Base-by-base conservation (phyloP, 345 rosid genomes). In the Balakata baccata region DNA sequence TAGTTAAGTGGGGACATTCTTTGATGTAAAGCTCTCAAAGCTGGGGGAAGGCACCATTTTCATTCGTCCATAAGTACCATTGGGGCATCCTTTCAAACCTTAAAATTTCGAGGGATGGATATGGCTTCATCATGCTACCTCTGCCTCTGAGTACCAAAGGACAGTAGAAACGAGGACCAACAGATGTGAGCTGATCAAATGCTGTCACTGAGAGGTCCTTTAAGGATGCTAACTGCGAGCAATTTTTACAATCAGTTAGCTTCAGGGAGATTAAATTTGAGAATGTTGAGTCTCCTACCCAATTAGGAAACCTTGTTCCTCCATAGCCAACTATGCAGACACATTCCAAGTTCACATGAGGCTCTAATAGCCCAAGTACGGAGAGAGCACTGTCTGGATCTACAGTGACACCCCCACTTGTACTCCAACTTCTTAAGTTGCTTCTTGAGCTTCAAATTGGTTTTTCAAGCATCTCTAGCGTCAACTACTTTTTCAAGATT, bases 11-110 rank as follows among this genome's bases (percentile, higher is more conserved):
- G 23, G 68, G 53, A 52, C 78, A 75, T 2, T 66, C 16, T 39
- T 2, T 54, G 3, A 73, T 52, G 38, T 22, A 61, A 45, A 65
- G 76, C 25, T 53, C 41, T 64, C 3, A 29, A 4, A 73, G 70
- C 41, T 16, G 43, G 39, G 76, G 64, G 64, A 86, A 86, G 20
- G n/a, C 53, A 20, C 13, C 65, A 8, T 5, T 57, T 6, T 17
- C 68, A 50, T 75, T 71, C 47, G 50, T 49, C 89, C 87, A 84
- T 29, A 71, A 78, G 49, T 73, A 38, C 86, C 70, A 80, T 51
- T 69, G 64, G 0, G 70, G 77, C 80, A 84, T 49, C 22, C 72
- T 60, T 50, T 76, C 73, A 68, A 84, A 75, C 46, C n/a, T 37
- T 79, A 86, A 76, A 7, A 18, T 71, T 50, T 77, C 63, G 9